These are phyloP conservation scores for Russula ochroleuca DNA, from an alignment of 768 basidiomycete genomes.

Conservation along the genomic window DNA sequence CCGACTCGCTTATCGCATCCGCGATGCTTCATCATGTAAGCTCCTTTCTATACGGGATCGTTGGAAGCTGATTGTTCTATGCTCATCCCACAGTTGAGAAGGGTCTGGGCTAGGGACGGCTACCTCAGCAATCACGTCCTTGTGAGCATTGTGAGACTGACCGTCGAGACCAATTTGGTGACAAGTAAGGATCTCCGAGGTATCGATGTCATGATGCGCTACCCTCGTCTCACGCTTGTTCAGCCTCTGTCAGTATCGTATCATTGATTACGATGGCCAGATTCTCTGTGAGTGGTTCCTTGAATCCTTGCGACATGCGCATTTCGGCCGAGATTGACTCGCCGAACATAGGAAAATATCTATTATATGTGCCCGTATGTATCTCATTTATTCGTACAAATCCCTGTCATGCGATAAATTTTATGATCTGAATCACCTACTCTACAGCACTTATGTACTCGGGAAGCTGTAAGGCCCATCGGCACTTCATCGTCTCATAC, in stretches of 20 bases:
- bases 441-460: constrained; percentile 9
- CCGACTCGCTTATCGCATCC: constrained; percentile 7
- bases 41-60: too few species aligned
- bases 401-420: neutral
- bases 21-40: constrained; percentile 8
- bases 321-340: neutral
- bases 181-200: constrained; percentile 6
- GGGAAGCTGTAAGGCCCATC: constrained; percentile 16
- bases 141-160: constrained; percentile 27
- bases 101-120: neutral
- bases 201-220: neutral
- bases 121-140: constrained; percentile 14
- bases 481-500: neutral
- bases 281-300: constrained; percentile 3
- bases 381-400: neutral
- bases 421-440: neutral
- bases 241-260: constrained; percentile 1
- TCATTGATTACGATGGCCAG: too few species aligned
- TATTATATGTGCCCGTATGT: constrained; percentile 10
- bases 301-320: neutral
- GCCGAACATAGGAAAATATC: neutral
- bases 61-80: too few species aligned
- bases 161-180: constrained; percentile 30
- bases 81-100: neutral
- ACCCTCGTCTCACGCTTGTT: neutral